These are phyloP conservation scores for Tetracladium marchalianum DNA, from an alignment of 495 filamentous ascomycete species.

Conservation along the genomic window DNA sequence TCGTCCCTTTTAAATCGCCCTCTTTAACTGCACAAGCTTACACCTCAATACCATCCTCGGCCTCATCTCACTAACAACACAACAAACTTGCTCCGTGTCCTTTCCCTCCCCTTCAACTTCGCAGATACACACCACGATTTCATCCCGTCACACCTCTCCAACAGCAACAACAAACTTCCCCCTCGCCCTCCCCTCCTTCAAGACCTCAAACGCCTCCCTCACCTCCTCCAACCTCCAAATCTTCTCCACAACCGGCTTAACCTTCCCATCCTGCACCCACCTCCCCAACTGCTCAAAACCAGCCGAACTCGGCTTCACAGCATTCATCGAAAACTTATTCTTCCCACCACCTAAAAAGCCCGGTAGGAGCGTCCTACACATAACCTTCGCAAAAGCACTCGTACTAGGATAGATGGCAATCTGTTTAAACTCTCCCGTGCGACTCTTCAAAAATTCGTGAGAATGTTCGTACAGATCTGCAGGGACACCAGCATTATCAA, in stretches of 20 bases:
- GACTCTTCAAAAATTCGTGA: slow-evolving; percentile 43
- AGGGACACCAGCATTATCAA: slow-evolving; percentile 52
- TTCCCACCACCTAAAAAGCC: slow-evolving; percentile 55
- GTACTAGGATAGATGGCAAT: slow-evolving; percentile 31
- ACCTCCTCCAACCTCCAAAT: slow-evolving; percentile 51
- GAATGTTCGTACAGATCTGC: slow-evolving; percentile 42
- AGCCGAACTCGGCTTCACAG: slow-evolving; percentile 29
- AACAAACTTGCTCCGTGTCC: too few relatives aligned
- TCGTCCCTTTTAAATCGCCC: too few relatives aligned
- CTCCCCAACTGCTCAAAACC: slow-evolving; percentile 44
- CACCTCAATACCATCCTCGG: too few relatives aligned
- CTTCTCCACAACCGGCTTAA: slow-evolving; percentile 51
- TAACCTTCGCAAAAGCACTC: background rate
- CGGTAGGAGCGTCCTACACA: slow-evolving; percentile 35
- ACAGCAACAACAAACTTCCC: slow-evolving; percentile 65
- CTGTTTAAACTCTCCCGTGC: slow-evolving; percentile 47
- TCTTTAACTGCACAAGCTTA: too few relatives aligned
- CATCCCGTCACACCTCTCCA: too few relatives aligned
- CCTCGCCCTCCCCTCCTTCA: slow-evolving; percentile 50
- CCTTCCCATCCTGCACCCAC: slow-evolving; percentile 51
- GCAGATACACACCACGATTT: too few relatives aligned
- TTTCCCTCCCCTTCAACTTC: too few relatives aligned
- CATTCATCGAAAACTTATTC: slow-evolving; percentile 38
- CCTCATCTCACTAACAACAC: too few relatives aligned
- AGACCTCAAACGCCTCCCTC: slow-evolving; percentile 50